Conservation (phyloP, 2,329 filamentous ascomycete genomes). For the Exophiala alcalophila region DNA sequence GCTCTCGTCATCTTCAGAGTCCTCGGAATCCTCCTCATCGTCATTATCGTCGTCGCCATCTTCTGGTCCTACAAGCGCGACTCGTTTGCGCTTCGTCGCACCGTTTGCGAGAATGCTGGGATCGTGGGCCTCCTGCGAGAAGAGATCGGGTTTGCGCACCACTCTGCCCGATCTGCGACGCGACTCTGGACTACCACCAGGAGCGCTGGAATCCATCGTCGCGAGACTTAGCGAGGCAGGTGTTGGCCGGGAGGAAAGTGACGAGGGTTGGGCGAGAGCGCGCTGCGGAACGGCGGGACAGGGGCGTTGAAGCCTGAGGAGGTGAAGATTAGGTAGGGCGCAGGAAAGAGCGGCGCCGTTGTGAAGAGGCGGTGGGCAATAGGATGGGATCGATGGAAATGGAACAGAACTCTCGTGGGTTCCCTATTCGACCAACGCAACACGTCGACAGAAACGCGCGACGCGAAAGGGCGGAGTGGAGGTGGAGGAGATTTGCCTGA, state of each 20-base stretch:
- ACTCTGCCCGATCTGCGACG: slow-evolving; percentile 46
- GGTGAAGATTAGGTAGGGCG: neutral
- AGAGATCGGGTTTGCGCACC: slow-evolving; percentile 43
- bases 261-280: neutral
- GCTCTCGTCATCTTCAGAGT: slow-evolving; percentile 29
- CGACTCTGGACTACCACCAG: slow-evolving; percentile 22
- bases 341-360: neutral
- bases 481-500: slow-evolving; percentile 2
- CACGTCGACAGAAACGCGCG: slow-evolving; percentile 1
- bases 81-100: slow-evolving; percentile 52
- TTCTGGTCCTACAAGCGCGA: slow-evolving; percentile 37
- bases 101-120: slow-evolving; percentile 31
- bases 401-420: too few species aligned
- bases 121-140: slow-evolving; percentile 38
- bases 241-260: neutral
- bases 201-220: slow-evolving; percentile 26
- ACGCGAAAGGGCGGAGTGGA: slow-evolving; percentile 1
- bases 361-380: neutral
- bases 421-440: neutral
- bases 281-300: neutral
- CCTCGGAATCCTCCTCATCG: slow-evolving; percentile 29
- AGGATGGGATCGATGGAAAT: neutral
- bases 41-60: slow-evolving; percentile 31
- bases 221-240: neutral
- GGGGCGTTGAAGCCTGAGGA: too few species aligned